These are phyloP conservation scores for Chrysosporium keratinophilum DNA, from an alignment of 2,329 filamentous ascomycete species.

Conservation along the genomic window DNA sequence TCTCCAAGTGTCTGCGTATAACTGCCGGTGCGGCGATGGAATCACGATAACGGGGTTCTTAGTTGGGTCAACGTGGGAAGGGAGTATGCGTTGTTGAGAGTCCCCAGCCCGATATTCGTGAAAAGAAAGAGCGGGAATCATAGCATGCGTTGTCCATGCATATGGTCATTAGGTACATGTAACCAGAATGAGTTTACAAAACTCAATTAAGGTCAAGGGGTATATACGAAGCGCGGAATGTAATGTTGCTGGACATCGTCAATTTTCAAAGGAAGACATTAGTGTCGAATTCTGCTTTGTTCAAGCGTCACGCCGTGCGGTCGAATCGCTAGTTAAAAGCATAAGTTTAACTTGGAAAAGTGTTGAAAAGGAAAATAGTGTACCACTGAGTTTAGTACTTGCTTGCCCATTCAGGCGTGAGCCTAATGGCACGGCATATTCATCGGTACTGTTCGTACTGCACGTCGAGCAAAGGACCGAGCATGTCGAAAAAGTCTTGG, in stretches of 20 bases:
- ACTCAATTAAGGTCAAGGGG: too few species aligned
- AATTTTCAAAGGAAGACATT: background rate
- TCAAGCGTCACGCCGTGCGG: background rate
- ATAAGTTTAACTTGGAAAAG: background rate
- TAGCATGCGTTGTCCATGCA: too few species aligned
- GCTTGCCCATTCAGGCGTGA: background rate
- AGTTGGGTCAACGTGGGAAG: too few species aligned
- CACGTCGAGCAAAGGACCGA: constrained; percentile 18
- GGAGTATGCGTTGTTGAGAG: too few species aligned
- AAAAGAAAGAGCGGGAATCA: too few species aligned
- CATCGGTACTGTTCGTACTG: constrained; percentile 19
- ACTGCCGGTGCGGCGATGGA: too few species aligned
- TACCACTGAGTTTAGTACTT: background rate
- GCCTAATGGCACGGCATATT: background rate
- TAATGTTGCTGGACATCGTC: background rate
- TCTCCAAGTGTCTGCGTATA: too few species aligned
- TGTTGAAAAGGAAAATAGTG: background rate
- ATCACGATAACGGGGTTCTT: too few species aligned
- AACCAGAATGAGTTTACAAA: too few species aligned
- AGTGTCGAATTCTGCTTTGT: background rate
- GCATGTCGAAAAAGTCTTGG: constrained; percentile 20
- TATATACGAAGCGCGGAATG: background rate
- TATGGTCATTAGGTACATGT: too few species aligned
- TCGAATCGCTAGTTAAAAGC: background rate
- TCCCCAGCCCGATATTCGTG: too few species aligned